Evolutionary conservation across 1,284 basidiomycete genomes (phyloP).

Genomic region (Inonotus hispidus): DNA sequence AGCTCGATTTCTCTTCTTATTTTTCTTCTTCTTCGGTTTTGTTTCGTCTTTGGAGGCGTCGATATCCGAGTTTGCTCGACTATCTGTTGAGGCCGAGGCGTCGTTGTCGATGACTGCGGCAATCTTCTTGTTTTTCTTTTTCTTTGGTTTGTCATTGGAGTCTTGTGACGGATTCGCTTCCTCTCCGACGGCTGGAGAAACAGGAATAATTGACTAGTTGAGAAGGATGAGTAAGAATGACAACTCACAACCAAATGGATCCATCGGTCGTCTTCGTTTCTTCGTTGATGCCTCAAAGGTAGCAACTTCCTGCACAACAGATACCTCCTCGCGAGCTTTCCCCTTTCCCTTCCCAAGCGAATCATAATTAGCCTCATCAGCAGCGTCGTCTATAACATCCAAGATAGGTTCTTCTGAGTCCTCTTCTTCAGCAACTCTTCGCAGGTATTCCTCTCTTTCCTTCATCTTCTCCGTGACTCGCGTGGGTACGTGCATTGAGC

Average conservation of each 20-base stretch:
- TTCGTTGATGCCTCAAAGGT: slow-evolving; percentile 23
- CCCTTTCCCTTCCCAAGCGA: slow-evolving; percentile 43
- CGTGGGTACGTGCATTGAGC: slow-evolving; percentile 36
- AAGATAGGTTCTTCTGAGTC: slow-evolving; percentile 42
- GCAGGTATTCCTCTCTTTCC: slow-evolving; percentile 57
- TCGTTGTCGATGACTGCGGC: slow-evolving; percentile 4
- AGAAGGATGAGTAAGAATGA: background rate
- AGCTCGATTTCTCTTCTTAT: background rate
- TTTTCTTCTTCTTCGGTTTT: slow-evolving; percentile 7
- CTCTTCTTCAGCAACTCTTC: slow-evolving; percentile 40
- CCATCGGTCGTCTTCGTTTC: slow-evolving; percentile 47
- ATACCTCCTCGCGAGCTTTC: slow-evolving; percentile 22
- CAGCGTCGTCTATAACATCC: slow-evolving; percentile 37
- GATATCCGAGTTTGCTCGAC: slow-evolving; percentile 10
- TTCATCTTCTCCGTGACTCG: slow-evolving; percentile 66
- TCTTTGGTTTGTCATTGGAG: background rate
- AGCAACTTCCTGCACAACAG: background rate
- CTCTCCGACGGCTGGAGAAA: background rate
- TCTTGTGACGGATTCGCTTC: background rate
- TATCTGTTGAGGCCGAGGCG: background rate
- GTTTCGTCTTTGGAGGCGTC: background rate
- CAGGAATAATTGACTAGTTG: background rate
- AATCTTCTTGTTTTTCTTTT: slow-evolving; percentile 13
- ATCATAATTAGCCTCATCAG: slow-evolving; percentile 27
- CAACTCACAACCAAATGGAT: slow-evolving; percentile 62